Conservation (phyloP, 352 stramenopile genomes). For the Globisporangium paroecandrum region DNA sequence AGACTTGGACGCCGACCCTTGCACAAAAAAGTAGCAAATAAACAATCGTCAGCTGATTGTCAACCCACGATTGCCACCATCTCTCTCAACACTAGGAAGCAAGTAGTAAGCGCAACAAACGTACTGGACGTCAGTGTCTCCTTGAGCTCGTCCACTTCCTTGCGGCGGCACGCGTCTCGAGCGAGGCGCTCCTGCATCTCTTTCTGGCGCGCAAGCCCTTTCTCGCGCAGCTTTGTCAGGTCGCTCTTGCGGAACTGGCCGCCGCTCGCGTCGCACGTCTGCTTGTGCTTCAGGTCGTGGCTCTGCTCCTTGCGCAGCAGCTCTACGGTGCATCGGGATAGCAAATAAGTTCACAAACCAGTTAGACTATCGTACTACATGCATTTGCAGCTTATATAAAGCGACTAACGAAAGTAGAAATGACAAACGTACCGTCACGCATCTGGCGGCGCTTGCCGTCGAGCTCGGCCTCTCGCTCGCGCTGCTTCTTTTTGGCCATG, state of each 20-base stretch:
- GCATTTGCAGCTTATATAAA: not conserved
- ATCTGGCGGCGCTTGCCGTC: conserved; percentile 57
- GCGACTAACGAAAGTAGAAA: not conserved
- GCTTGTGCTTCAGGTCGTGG: conserved; percentile 37
- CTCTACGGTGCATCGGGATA: conserved; percentile 29
- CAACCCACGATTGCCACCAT: not conserved
- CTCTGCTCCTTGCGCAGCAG: conserved; percentile 57
- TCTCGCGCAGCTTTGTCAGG: conserved; percentile 53
- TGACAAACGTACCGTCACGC: conserved; percentile 42
- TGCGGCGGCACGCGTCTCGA: conserved; percentile 37
- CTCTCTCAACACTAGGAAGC: too few species aligned
- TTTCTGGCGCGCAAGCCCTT: conserved; percentile 42
- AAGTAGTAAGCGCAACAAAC: not conserved
- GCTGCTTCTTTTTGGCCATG: conserved; percentile 62
- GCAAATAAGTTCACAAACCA: not conserved
- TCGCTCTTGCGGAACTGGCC: conserved; percentile 37
- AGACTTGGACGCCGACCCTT: conserved; percentile 36
- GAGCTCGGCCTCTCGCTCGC: conserved; percentile 57
- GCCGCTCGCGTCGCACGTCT: conserved; percentile 13
- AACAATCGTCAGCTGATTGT: not conserved
- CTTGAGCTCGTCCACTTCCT: conserved; percentile 32
- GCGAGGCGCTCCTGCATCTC: conserved; percentile 50
- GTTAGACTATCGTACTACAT: not conserved
- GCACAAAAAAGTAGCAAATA: not conserved
- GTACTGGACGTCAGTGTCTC: conserved; percentile 12